Evolutionary conservation across 2,329 filamentous ascomycete genomes (phyloP).

Genomic region (Lojkania enalia): DNA sequence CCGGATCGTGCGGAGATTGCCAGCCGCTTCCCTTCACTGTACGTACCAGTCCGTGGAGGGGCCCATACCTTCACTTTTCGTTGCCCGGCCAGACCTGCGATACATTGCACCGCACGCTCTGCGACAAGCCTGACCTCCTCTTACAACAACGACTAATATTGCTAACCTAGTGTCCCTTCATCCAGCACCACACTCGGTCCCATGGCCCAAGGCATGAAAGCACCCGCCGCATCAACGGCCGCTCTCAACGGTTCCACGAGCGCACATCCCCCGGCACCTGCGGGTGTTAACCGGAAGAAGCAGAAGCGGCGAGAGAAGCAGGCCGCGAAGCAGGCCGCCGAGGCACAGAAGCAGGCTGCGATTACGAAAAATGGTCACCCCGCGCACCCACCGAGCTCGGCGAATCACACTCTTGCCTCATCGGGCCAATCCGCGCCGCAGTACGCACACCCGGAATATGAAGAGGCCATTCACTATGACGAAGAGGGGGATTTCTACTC

Average conservation of each 20-base stretch:
- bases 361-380: constrained; percentile 34
- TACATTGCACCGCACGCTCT: constrained; percentile 1
- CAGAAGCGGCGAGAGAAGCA: constrained; percentile 87
- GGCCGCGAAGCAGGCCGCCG: constrained; percentile 63
- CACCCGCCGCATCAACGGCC: constrained; percentile 33
- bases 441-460: constrained; percentile 50
- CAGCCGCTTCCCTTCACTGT: constrained; percentile 12
- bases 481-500: constrained; percentile 34
- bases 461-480: constrained; percentile 43
- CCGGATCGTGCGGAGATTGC: constrained; percentile 15
- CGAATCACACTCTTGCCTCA: constrained; percentile 14
- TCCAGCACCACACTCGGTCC: constrained; percentile 14
- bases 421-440: constrained; percentile 41
- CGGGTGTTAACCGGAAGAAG: constrained; percentile 85
- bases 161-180: background rate
- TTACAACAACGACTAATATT: constrained; percentile 2
- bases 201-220: constrained; percentile 44
- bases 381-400: constrained; percentile 13
- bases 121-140: background rate
- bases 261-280: constrained; percentile 41
- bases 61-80: constrained; percentile 13
- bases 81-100: constrained; percentile 1
- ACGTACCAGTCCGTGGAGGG: constrained; percentile 18
- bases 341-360: constrained; percentile 29
- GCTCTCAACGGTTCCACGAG: constrained; percentile 47